Evolutionary conservation across 2,329 filamentous ascomycete species (phyloP).

Genomic region (Ophioceras dolichostomum): DNA sequence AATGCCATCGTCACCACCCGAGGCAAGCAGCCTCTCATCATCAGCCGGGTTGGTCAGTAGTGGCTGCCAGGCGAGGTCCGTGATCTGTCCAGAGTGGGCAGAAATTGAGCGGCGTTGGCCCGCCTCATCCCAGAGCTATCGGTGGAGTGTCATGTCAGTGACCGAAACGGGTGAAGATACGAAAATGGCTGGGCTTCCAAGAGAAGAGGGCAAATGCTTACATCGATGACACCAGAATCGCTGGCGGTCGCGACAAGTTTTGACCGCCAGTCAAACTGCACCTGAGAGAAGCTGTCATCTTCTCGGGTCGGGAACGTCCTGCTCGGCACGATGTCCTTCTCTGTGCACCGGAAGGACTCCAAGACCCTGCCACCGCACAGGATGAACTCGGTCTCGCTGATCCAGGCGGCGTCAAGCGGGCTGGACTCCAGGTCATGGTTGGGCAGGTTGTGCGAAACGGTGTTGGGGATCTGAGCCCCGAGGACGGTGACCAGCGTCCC

Average conservation of each 20-base stretch:
- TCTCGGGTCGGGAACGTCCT: constrained; percentile 39
- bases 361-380: constrained; percentile 45
- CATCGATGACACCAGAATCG: constrained; percentile 47
- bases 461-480: constrained; percentile 26
- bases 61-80: constrained; percentile 49
- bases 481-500: constrained; percentile 46
- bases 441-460: constrained; percentile 33
- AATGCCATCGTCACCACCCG: constrained; percentile 49
- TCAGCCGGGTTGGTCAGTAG: constrained; percentile 23
- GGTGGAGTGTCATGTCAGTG: background rate
- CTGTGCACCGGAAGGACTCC: constrained; percentile 31
- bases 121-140: constrained; percentile 40
- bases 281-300: constrained; percentile 40
- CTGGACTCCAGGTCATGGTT: constrained; percentile 37
- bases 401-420: constrained; percentile 48
- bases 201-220: constrained; percentile 22
- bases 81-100: constrained; percentile 46
- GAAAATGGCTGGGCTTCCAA: background rate
- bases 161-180: background rate
- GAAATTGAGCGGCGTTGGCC: constrained; percentile 43
- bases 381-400: constrained; percentile 43
- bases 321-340: constrained; percentile 29
- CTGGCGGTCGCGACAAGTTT: constrained; percentile 45
- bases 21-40: constrained; percentile 46
- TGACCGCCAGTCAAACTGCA: constrained; percentile 42